A percentile compares a stretch with the other conserved stretches of the same genome.
Conservation (phyloP, 176 grass and related monocot species). For the Eragrostis nindensis region DNA sequence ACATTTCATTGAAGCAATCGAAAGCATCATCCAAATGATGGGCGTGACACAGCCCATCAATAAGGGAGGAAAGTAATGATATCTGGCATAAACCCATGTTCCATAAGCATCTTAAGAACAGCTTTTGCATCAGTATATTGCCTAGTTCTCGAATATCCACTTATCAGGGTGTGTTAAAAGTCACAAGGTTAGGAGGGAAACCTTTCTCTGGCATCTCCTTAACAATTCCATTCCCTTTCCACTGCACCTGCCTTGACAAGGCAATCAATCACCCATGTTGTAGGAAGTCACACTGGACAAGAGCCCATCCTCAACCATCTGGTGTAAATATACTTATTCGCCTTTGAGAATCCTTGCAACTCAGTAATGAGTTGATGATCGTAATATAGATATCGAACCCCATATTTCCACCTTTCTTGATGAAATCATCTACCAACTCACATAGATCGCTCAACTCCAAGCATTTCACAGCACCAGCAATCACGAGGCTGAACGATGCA, state of each 20-base stretch:
- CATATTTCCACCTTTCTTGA: constrained; percentile 54
- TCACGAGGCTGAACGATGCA: constrained; percentile 42
- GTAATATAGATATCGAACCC: constrained; percentile 61
- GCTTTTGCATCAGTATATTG: constrained; percentile 53
- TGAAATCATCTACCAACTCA: constrained; percentile 57
- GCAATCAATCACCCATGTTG: constrained; percentile 74
- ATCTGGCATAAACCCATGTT: constrained; percentile 72
- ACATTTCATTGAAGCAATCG: constrained; percentile 80
- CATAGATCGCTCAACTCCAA: constrained; percentile 42
- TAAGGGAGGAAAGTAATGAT: constrained; percentile 75
- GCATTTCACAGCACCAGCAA: constrained; percentile 51
- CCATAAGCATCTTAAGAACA: constrained; percentile 70
- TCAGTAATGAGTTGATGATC: constrained; percentile 55
- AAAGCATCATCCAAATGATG: constrained; percentile 75
- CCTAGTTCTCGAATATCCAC: constrained; percentile 63
- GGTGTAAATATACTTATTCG: constrained; percentile 52
- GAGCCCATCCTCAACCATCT: constrained; percentile 56
- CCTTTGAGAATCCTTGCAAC: constrained; percentile 47
- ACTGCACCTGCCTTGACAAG: constrained; percentile 56
- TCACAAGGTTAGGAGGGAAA: constrained; percentile 66
- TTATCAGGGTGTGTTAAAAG: constrained; percentile 77
- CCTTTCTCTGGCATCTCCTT: constrained; percentile 54
- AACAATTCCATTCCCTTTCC: constrained; percentile 53
- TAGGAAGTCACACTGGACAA: constrained; percentile 72
- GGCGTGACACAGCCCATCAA: constrained; percentile 66